Conservation (phyloP, 1,284 basidiomycete genomes). For the Trichosporon ovoides region DNA sequence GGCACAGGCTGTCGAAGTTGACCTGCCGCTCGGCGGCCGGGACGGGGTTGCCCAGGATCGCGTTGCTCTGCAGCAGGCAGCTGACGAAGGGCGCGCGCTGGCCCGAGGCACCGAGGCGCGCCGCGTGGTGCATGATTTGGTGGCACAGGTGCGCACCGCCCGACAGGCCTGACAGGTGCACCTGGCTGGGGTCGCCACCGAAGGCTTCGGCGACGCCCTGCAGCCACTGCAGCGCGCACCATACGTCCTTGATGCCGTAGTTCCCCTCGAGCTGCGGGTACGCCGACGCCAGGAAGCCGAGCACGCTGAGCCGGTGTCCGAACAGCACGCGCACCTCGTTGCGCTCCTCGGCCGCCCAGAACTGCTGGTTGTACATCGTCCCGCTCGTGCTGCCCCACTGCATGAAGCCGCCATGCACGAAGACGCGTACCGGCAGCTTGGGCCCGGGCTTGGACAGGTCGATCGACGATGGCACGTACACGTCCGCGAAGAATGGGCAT, state of each 20-base stretch:
- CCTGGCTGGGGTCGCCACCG: constrained; percentile 55
- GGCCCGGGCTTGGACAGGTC: constrained; percentile 45
- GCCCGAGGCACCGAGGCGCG: constrained; percentile 51
- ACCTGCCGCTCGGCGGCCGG: constrained; percentile 56
- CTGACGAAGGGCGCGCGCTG: constrained; percentile 59
- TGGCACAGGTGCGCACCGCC: constrained; percentile 71
- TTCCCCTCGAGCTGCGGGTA: constrained; percentile 59
- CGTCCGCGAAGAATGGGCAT: constrained; percentile 69
- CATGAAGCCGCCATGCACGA: constrained; percentile 74
- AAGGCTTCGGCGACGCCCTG: constrained; percentile 57
- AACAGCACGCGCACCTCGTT: constrained; percentile 60
- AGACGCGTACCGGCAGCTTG: constrained; percentile 64
- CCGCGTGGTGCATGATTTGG: constrained; percentile 65
- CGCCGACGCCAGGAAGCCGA: constrained; percentile 66
- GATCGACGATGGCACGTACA: constrained; percentile 55
- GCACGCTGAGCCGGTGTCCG: constrained; percentile 53
- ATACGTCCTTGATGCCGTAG: constrained; percentile 71
- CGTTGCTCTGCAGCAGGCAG: constrained; percentile 65
- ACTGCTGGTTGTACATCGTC: constrained; percentile 56
- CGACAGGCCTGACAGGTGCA: constrained; percentile 63
- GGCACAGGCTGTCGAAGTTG: constrained; percentile 61
- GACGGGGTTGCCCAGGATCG: constrained; percentile 54
- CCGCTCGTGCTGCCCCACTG: constrained; percentile 64
- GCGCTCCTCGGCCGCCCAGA: constrained; percentile 60
- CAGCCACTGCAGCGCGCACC: constrained; percentile 61